A percentile compares a stretch with the other conserved stretches of the same genome.
phyloP scores from a whole-genome alignment of 2,329 filamentous ascomycete genomes.

The Aspergillus tubingensis region DNA sequence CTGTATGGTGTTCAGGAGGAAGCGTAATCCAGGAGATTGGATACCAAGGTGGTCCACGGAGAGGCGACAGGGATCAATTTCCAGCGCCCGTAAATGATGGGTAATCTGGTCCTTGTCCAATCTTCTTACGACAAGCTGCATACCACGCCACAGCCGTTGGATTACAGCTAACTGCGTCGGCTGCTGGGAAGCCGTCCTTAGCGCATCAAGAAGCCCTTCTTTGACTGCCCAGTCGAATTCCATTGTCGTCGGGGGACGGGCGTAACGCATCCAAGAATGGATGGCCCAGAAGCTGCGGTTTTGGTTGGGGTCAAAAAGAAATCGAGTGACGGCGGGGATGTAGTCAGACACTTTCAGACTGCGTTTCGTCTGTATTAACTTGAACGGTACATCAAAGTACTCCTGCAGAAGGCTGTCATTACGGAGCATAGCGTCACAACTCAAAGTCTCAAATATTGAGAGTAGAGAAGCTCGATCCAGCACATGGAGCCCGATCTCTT shows the following conservation, averaged over 20 bases:
- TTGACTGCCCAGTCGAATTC: conserved; percentile 89
- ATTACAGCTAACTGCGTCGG: conserved; percentile 58
- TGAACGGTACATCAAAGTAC: conserved; percentile 81
- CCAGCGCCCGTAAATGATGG: conserved; percentile 75
- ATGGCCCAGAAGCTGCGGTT: conserved; percentile 68
- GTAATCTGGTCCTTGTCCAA: conserved; percentile 74
- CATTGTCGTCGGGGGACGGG: conserved; percentile 63
- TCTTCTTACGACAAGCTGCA: conserved; percentile 71
- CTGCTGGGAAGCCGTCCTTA: conserved; percentile 62
- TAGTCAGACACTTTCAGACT: conserved; percentile 74
- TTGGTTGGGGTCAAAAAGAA: conserved; percentile 74
- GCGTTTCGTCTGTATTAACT: conserved; percentile 74
- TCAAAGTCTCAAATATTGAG: conserved; percentile 84
- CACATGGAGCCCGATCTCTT: conserved; percentile 52
- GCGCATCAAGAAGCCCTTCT: conserved; percentile 67
- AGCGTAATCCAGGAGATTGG: conserved; percentile 63
- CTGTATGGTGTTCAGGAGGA: conserved; percentile 70
- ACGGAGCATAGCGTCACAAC: conserved; percentile 74
- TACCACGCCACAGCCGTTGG: conserved; percentile 76
- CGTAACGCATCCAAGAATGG: conserved; percentile 67
- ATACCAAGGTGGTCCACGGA: conserved; percentile 67
- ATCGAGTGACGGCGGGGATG: conserved; percentile 79
- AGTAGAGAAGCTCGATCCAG: conserved; percentile 66
- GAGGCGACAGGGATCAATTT: conserved; percentile 65
- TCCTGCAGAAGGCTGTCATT: conserved; percentile 54